Conservation (phyloP, 139 green algal species). For the Chlorella sorokiniana region DNA sequence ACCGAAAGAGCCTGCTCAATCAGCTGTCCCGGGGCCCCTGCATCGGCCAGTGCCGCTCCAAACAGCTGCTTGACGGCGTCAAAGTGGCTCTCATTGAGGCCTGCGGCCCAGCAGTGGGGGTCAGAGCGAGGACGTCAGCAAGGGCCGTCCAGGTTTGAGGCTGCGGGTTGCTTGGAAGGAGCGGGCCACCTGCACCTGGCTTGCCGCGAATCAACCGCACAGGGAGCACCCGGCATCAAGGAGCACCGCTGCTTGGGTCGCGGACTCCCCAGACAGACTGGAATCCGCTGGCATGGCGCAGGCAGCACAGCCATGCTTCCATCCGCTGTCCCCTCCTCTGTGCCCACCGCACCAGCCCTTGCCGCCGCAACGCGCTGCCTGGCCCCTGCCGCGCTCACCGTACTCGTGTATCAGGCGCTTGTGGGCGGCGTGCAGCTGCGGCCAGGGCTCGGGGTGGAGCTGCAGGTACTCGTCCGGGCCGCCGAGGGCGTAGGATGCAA, state of each 20-base stretch:
- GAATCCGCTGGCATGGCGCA: no score
- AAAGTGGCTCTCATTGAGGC: background rate
- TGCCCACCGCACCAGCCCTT: no score
- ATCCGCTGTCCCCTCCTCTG: no score
- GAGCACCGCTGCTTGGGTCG: no score
- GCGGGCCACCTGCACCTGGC: no score
- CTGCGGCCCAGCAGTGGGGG: background rate
- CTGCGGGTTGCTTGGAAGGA: no score
- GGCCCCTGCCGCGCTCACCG: background rate
- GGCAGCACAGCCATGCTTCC: background rate
- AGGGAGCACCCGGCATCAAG: no score
- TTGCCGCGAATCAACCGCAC: no score
- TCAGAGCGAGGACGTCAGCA: no score
- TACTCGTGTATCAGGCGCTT: constrained; percentile 2
- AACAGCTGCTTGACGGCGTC: constrained; percentile 7
- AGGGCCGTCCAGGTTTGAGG: no score
- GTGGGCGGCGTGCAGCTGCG: constrained; percentile 4
- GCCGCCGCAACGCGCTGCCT: background rate
- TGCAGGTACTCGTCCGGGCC: constrained; percentile 17
- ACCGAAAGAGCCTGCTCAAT: background rate
- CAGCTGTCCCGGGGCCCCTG: background rate
- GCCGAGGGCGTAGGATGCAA: constrained; percentile 4
- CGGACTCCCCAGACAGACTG: no score
- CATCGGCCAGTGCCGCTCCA: background rate
- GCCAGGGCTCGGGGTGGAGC: background rate